Conservation (phyloP, 139 green algal species). For the Chara braunii region DNA sequence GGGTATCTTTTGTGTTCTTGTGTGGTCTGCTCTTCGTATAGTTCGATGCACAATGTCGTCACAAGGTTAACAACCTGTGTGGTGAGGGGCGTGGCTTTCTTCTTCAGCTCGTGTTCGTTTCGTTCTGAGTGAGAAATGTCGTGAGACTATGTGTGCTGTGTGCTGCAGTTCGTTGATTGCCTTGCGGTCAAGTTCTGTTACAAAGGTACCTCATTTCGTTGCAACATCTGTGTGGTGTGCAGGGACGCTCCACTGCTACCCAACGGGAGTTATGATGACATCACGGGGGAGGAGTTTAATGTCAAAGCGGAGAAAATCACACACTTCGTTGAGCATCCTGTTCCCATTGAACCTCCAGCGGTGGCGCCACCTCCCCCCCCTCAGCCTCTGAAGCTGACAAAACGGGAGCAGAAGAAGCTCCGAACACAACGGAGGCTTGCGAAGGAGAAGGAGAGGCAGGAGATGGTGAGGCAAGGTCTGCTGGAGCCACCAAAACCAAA, state of each 20-base stretch:
- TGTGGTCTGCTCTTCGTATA: no score
- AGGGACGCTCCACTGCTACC: background rate
- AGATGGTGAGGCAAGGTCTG: constrained; percentile 86
- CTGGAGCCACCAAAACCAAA: constrained; percentile 92
- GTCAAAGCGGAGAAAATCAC: constrained; percentile 36
- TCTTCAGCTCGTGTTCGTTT: no score
- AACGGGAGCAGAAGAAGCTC: constrained; percentile 77
- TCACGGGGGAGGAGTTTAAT: background rate
- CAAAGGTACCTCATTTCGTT: no score
- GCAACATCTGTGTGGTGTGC: no score
- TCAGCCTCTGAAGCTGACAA: constrained; percentile 74
- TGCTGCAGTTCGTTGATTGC: no score
- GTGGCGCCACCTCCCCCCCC: constrained; percentile 66
- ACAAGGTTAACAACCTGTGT: no score
- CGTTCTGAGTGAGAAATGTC: no score
- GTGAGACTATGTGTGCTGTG: no score
- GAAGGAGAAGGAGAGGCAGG: constrained; percentile 93
- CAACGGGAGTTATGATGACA: background rate
- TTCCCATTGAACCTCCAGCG: constrained; percentile 79
- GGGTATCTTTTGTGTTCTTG: no score
- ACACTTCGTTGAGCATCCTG: constrained; percentile 52
- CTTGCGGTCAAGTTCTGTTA: no score
- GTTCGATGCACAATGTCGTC: no score
- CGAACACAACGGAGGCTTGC: constrained; percentile 79
- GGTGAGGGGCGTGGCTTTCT: no score